phyloP scores from a whole-genome alignment of 1,284 basidiomycete genomes.

The Rhodotorula sp. region DNA sequence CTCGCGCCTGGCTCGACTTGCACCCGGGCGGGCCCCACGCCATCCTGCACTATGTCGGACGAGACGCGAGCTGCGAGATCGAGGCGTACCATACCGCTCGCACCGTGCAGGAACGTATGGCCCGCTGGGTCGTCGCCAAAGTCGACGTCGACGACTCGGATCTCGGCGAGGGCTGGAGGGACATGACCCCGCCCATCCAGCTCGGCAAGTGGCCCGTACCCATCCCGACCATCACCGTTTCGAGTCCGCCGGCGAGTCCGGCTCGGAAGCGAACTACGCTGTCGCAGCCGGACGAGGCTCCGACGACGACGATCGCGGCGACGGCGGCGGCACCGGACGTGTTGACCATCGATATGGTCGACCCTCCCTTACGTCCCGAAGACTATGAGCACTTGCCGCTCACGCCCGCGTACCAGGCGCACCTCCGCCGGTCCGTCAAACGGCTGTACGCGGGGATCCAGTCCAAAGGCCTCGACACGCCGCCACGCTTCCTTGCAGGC shows the following conservation, averaged over 20 bases:
- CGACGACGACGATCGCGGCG: not conserved
- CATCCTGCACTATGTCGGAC: constrained; percentile 91
- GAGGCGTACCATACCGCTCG: constrained; percentile 80
- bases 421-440: constrained; percentile 76
- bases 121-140: constrained; percentile 69
- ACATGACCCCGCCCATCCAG: constrained; percentile 84
- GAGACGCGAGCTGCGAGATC: constrained; percentile 92
- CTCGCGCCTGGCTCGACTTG: constrained; percentile 71
- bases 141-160: constrained; percentile 56
- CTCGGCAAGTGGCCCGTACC: constrained; percentile 58
- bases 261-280: not conserved
- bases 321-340: not conserved
- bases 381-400: constrained; percentile 52
- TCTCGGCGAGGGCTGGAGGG: constrained; percentile 61
- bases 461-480: constrained; percentile 79
- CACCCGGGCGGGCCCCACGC: constrained; percentile 90
- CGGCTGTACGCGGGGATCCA: constrained; percentile 71
- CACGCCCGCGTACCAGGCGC: constrained; percentile 61
- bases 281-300: not conserved
- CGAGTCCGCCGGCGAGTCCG: constrained; percentile 6
- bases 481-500: constrained; percentile 71
- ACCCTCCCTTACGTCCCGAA: constrained; percentile 43
- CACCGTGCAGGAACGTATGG: constrained; percentile 64
- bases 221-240: constrained; percentile 55
- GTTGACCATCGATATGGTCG: constrained; percentile 44